A percentile compares a stretch with the other conserved stretches of the same genome.
phyloP scores from a whole-genome alignment of 352 stramenopile species.

The Saprolegnia diclina region DNA sequence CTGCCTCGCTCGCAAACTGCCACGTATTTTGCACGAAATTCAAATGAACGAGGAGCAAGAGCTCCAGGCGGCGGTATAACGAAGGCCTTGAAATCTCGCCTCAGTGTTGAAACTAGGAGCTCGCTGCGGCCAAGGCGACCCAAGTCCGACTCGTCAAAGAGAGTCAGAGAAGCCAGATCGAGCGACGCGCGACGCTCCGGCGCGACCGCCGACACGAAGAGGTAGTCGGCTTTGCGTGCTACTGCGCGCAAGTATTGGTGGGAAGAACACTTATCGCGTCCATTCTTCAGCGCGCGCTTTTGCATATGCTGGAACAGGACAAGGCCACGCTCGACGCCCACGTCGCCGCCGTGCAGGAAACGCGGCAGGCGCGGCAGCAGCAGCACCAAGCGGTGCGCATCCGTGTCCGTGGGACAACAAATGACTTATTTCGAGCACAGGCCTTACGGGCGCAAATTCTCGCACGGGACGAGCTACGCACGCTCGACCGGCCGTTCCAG shows the following conservation, averaged over 20 bases:
- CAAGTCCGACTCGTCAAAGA: not conserved
- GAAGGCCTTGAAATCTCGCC: too few species aligned
- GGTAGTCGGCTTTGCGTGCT: not conserved
- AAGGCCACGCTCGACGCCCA: not conserved
- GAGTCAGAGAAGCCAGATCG: not conserved
- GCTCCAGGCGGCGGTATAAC: not conserved
- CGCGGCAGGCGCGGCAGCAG: not conserved
- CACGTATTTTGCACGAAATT: not conserved
- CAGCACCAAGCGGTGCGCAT: constrained; percentile 1
- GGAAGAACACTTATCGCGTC: not conserved
- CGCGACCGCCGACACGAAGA: not conserved
- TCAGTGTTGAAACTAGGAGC: too few species aligned
- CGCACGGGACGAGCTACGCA: not conserved
- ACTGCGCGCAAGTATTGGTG: too few species aligned
- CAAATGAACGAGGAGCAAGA: not conserved
- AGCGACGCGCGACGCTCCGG: not conserved
- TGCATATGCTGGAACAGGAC: not conserved
- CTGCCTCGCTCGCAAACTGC: not conserved
- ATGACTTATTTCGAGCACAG: not conserved
- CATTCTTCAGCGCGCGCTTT: not conserved
- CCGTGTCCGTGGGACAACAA: too few species aligned
- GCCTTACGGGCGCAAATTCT: not conserved
- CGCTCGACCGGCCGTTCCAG: not conserved
- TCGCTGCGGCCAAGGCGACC: not conserved
- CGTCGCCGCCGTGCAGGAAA: not conserved